These are phyloP conservation scores for Pythium brassicae DNA, from an alignment of 352 stramenopile genomes.

Conservation along the genomic window DNA sequence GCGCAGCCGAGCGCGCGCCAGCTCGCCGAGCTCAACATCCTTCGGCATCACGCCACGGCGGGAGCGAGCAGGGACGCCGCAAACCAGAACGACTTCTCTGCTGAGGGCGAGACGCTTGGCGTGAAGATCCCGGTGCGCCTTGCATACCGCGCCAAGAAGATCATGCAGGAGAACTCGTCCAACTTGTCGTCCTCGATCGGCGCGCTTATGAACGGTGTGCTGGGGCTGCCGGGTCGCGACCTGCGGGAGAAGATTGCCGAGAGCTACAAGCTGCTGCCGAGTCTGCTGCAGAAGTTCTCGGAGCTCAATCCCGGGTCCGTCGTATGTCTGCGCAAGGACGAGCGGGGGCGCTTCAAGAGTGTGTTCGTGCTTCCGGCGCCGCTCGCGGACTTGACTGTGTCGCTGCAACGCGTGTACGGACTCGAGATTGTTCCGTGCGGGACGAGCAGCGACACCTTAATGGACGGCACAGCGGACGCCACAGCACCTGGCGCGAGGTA, in stretches of 20 bases:
- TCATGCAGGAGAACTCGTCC: conserved; percentile 24
- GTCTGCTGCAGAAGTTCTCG: conserved; percentile 60
- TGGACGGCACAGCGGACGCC: not conserved
- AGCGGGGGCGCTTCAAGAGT: conserved; percentile 60
- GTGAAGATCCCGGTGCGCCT: conserved; percentile 20
- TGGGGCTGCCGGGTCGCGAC: conserved; percentile 60
- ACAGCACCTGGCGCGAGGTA: conserved; percentile 17
- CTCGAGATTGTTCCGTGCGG: conserved; percentile 72
- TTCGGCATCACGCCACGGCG: conserved; percentile 56
- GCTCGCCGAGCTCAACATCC: conserved; percentile 76
- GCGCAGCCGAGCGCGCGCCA: conserved; percentile 71
- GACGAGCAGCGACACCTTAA: conserved; percentile 20
- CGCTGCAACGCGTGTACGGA: conserved; percentile 63
- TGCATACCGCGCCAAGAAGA: conserved; percentile 20
- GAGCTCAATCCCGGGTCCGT: conserved; percentile 70
- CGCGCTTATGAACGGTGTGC: conserved; percentile 68
- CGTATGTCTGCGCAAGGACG: conserved; percentile 56
- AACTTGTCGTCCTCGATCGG: conserved; percentile 61
- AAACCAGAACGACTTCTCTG: conserved; percentile 16
- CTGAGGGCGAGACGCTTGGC: conserved; percentile 11
- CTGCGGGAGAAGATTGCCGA: conserved; percentile 71
- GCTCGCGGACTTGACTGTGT: conserved; percentile 35
- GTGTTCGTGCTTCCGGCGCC: conserved; percentile 66
- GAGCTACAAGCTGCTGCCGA: conserved; percentile 83
- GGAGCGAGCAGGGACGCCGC: conserved; percentile 22